Conservation (phyloP, 2,329 filamentous ascomycete genomes). For the Chaetomium globosum region DNA sequence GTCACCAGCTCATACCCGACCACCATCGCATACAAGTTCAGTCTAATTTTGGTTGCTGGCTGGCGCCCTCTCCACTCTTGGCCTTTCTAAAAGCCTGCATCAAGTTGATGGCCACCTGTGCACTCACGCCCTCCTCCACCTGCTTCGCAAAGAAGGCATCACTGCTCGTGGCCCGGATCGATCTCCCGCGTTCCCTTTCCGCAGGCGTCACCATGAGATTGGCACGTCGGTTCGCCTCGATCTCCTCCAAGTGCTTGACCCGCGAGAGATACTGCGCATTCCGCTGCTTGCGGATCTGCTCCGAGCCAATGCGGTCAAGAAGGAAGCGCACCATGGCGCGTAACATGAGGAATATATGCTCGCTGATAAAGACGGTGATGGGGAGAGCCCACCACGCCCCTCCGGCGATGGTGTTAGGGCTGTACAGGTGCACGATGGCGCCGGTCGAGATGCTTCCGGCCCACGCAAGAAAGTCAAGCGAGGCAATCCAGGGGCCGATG, state of each 20-base stretch:
- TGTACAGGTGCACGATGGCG: neutral
- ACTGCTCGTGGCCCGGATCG: neutral
- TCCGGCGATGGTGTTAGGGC: neutral
- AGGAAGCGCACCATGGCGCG: neutral
- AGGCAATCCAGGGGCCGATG: neutral
- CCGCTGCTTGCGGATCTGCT: neutral
- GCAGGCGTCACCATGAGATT: neutral
- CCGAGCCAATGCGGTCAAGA: neutral
- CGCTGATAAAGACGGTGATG: neutral
- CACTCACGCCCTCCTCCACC: neutral
- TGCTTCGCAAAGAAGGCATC: neutral
- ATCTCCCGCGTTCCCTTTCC: neutral
- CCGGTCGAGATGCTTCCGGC: neutral
- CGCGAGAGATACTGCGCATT: neutral
- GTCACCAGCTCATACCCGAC: neutral
- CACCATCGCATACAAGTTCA: neutral
- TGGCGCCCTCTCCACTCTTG: neutral
- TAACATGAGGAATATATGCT: neutral
- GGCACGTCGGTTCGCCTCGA: neutral
- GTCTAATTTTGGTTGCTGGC: neutral
- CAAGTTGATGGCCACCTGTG: neutral
- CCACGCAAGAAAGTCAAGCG: neutral
- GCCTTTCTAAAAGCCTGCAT: neutral
- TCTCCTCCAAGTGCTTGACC: neutral
- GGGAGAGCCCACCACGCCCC: neutral